A percentile compares a stretch with the other conserved stretches of the same genome.
Conservation (phyloP, 306 rosid genomes). For the Sophora flavescens region DNA sequence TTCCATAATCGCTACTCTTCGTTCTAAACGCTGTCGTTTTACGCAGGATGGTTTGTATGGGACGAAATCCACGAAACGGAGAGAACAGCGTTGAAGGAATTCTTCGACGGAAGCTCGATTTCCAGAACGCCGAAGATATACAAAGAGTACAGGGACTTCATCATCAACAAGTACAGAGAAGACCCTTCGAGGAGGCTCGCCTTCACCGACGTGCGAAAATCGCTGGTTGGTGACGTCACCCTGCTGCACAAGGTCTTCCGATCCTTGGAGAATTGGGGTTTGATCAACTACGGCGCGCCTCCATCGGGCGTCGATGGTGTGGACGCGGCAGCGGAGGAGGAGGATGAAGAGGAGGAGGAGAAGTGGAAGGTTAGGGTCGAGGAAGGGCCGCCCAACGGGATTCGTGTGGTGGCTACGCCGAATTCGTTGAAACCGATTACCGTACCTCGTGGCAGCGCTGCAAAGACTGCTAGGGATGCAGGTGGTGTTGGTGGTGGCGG, state of each 20-base stretch:
- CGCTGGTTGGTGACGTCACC: constrained; percentile 85
- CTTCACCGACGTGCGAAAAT: constrained; percentile 86
- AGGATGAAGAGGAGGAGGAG: constrained; percentile 48
- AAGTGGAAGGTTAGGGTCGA: constrained; percentile 64
- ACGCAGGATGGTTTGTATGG: constrained; percentile 93
- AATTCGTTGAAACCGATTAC: constrained; percentile 76
- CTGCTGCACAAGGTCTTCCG: constrained; percentile 77
- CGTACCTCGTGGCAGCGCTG: constrained; percentile 34
- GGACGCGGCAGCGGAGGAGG: constrained; percentile 38
- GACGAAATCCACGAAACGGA: constrained; percentile 90
- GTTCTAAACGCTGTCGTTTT: constrained; percentile 32
- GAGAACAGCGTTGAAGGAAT: constrained; percentile 66
- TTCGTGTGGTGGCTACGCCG: constrained; percentile 82
- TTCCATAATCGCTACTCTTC: not conserved
- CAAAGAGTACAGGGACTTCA: constrained; percentile 86
- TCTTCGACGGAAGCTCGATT: constrained; percentile 75
- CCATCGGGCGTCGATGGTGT: constrained; percentile 27
- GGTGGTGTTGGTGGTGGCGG: constrained; percentile 10
- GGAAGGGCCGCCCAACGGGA: constrained; percentile 80
- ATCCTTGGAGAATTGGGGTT: constrained; percentile 79
- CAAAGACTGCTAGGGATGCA: constrained; percentile 38
- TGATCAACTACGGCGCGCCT: constrained; percentile 72
- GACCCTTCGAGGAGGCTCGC: constrained; percentile 85
- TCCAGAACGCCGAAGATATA: constrained; percentile 78
- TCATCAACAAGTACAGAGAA: constrained; percentile 87